Conservation (phyloP, 805 yeast species). For the Kodamaea fukazawae region DNA sequence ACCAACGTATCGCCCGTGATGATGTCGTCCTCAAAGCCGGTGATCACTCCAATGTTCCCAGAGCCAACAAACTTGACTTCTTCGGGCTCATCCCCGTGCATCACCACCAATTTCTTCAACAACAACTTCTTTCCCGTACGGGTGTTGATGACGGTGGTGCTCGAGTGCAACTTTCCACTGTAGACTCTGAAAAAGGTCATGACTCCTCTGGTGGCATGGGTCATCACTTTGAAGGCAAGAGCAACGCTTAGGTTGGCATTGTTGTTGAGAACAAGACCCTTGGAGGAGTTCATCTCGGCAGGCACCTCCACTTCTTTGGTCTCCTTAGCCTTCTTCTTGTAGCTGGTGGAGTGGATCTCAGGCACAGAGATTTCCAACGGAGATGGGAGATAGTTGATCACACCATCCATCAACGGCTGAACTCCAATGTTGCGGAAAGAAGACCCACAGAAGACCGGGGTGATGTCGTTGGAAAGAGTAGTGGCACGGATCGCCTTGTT, state of each 20-base stretch:
- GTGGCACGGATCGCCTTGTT: slow-evolving; percentile 59
- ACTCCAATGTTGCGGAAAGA: slow-evolving; percentile 92
- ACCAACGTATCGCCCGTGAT: slow-evolving; percentile 90
- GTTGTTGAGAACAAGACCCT: slow-evolving; percentile 53
- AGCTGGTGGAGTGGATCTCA: slow-evolving; percentile 37
- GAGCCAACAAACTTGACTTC: slow-evolving; percentile 60
- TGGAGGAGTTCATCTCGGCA: slow-evolving; percentile 34
- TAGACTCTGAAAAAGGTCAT: slow-evolving; percentile 88
- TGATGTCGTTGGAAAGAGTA: slow-evolving; percentile 54
- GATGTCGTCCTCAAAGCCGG: slow-evolving; percentile 64
- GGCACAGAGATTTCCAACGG: slow-evolving; percentile 68
- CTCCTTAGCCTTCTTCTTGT: slow-evolving; percentile 13
- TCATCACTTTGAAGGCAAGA: slow-evolving; percentile 86
- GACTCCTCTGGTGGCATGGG: slow-evolving; percentile 78
- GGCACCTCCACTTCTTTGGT: slow-evolving; percentile 23
- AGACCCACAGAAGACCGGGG: slow-evolving; percentile 91
- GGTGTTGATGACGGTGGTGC: slow-evolving; percentile 63
- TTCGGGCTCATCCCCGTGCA: slow-evolving; percentile 86
- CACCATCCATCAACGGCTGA: slow-evolving; percentile 87
- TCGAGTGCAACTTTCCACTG: slow-evolving; percentile 68
- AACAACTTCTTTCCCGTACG: slow-evolving; percentile 65
- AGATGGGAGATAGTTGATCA: slow-evolving; percentile 74
- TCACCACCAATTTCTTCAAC: slow-evolving; percentile 65
- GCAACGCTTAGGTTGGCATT: slow-evolving; percentile 68
- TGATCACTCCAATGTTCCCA: slow-evolving; percentile 91